These are phyloP conservation scores for Leucocoprinus sp. DNA, from an alignment of 768 basidiomycete genomes.

Conservation along the genomic window DNA sequence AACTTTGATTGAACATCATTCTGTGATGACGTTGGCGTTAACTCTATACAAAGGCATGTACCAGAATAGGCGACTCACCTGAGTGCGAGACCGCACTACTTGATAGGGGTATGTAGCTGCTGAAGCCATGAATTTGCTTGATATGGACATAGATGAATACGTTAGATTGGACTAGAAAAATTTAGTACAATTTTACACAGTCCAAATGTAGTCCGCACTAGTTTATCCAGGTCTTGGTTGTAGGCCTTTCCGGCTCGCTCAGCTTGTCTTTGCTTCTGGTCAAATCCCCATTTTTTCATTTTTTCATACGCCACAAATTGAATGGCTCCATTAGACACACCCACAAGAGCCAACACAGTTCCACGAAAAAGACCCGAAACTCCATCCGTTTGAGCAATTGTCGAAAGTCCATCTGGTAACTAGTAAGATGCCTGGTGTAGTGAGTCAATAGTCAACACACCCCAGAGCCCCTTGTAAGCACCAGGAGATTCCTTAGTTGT, in stretches of 20 bases:
- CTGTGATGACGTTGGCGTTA: conserved; percentile 28
- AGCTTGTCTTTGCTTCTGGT: conserved; percentile 60
- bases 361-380: conserved; percentile 77
- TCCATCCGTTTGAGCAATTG: conserved; percentile 70
- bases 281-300: conserved; percentile 86
- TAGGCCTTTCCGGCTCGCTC: conserved; percentile 55
- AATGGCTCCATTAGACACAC: conserved; percentile 89
- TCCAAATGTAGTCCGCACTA: conserved; percentile 45
- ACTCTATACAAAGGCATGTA: background rate
- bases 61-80: conserved; percentile 40
- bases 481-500: conserved; percentile 54
- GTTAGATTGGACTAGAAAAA: conserved; percentile 70
- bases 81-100: conserved; percentile 89
- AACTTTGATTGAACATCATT: conserved; percentile 56
- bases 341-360: conserved; percentile 80
- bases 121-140: conserved; percentile 82
- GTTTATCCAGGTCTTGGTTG: conserved; percentile 70
- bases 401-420: conserved; percentile 51
- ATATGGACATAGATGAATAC: conserved; percentile 88
- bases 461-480: conserved; percentile 74
- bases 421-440: background rate
- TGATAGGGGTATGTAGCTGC: conserved; percentile 93
- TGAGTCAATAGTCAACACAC: conserved; percentile 34
- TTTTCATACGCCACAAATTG: conserved; percentile 97
- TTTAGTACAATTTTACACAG: conserved; percentile 1